Evolutionary conservation across 164 flowering plant species (phyloP), one percentile per base, ranked within the genome.

Genomic region (Hamamelis virginiana): DNA sequence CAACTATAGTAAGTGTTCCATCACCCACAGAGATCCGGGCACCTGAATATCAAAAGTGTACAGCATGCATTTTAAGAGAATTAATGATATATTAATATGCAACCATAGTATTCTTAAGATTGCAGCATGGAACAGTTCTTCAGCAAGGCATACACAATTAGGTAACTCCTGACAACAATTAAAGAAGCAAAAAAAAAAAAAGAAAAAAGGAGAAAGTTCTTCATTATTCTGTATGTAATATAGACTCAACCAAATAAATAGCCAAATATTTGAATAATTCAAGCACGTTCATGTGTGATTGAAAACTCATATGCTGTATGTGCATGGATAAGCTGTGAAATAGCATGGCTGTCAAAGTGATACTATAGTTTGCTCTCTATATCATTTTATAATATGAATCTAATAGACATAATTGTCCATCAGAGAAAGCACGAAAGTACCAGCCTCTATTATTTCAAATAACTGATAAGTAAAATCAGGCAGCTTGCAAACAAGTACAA

Each of bases 1-100:
- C 99, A 68, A 85, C 79, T 61, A 93, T 75, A 16, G 98, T 90
- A 47, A 96, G 79, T 43, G 89, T 77, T 61, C 93, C 95, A 85
- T 93, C 90, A 69, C 84, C 73, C 52, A 93, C 88, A 65, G 93
- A 85, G 44, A 96, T 74, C 48, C 94, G 83, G 25, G 89, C 97
- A 77, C 97, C 97, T 94, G 80, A 22, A 60, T 26, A 41, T 41
- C 5, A 59, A 67, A 53, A 26, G 19, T 19, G 5, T 18, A 16
- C 28, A 47, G 0, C 53, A 51, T 41, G n/a, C 45, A 3, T 38
- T 2, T 21, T 43, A 21, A 18, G 44, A 27, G 41, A 41, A 26
- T n/a, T 57, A 43, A 8, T 13, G 8, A 41, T 53, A 5, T 21
- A 68, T 1, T 4, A 26, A 68, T 27, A 33, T 9, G 16, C 13